A percentile compares a stretch with the other conserved stretches of the same genome.
These are phyloP conservation scores for Lagenidium sp. DNA, from an alignment of 352 stramenopile genomes.

Conservation along the genomic window DNA sequence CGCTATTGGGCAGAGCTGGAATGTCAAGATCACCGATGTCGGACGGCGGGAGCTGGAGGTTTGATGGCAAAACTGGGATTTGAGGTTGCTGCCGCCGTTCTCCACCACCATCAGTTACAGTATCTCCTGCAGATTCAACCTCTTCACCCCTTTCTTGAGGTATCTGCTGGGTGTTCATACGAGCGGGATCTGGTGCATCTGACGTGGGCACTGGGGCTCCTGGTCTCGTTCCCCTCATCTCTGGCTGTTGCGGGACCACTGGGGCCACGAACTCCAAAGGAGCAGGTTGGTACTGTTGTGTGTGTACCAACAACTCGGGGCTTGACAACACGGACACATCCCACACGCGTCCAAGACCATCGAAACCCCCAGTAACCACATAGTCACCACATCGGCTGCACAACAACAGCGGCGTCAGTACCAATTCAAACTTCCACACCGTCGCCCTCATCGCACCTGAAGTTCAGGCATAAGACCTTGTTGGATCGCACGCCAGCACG, in stretches of 20 bases:
- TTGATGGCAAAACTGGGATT: slow-evolving; percentile 9
- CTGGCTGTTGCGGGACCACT: too few relatives aligned
- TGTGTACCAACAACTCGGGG: slow-evolving; percentile 3
- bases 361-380: slow-evolving; percentile 87
- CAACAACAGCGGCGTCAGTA: not conserved
- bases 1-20: slow-evolving; percentile 6
- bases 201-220: too few relatives aligned
- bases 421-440: not conserved
- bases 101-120: not conserved
- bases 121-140: slow-evolving; percentile 1
- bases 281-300: too few relatives aligned
- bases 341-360: slow-evolving; percentile 86
- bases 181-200: too few relatives aligned
- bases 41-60: slow-evolving; percentile 3
- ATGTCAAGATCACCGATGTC: slow-evolving; percentile 10
- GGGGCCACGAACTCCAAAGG: too few relatives aligned
- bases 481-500: slow-evolving; percentile 18
- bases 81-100: slow-evolving; percentile 10
- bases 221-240: too few relatives aligned
- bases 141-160: too few relatives aligned
- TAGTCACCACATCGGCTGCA: slow-evolving; percentile 62
- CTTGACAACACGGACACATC: slow-evolving; percentile 23
- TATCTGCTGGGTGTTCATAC: too few relatives aligned
- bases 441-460: slow-evolving; percentile 15
- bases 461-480: slow-evolving; percentile 32